phyloP scores from a whole-genome alignment of 2,329 filamentous ascomycete species.

The Davidsoniella eucalypti region DNA sequence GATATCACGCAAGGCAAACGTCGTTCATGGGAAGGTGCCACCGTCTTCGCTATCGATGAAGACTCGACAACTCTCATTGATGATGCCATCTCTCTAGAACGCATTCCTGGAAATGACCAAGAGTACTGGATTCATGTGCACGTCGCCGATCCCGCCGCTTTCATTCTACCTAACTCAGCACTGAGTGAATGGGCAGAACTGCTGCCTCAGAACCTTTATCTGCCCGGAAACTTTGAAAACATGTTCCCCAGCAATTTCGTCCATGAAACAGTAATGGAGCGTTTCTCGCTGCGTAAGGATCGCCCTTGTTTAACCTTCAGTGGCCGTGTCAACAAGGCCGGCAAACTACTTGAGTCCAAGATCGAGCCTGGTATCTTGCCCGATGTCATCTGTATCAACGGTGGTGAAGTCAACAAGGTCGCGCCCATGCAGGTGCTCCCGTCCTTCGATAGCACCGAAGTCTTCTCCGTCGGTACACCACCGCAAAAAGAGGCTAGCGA shows the following conservation, averaged over 20 bases:
- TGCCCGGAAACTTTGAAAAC: conserved; percentile 37
- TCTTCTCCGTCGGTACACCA: conserved; percentile 19
- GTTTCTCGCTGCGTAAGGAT: conserved; percentile 36
- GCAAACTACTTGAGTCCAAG: conserved; percentile 35
- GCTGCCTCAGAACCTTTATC: conserved; percentile 41
- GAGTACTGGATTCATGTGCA: conserved; percentile 63
- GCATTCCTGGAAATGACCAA: conserved; percentile 32
- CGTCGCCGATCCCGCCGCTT: conserved; percentile 61
- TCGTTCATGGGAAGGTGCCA: conserved; percentile 39
- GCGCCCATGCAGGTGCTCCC: conserved; percentile 16
- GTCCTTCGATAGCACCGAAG: not conserved
- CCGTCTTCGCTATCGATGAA: conserved; percentile 59
- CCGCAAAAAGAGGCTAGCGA: conserved; percentile 16
- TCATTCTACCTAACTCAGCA: conserved; percentile 40
- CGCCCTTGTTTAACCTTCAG: conserved; percentile 46
- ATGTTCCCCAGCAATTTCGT: conserved; percentile 34
- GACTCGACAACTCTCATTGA: conserved; percentile 54
- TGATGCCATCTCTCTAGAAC: conserved; percentile 59
- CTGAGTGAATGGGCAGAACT: conserved; percentile 45
- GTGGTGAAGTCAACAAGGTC: conserved; percentile 29
- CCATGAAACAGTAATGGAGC: conserved; percentile 26
- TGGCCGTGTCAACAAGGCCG: conserved; percentile 34
- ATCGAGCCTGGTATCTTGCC: conserved; percentile 37
- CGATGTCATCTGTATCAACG: conserved; percentile 41
- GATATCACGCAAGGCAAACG: conserved; percentile 36